Conservation (phyloP, 192 early-diverging fungal species). For the Haplosporangium gracile region DNA sequence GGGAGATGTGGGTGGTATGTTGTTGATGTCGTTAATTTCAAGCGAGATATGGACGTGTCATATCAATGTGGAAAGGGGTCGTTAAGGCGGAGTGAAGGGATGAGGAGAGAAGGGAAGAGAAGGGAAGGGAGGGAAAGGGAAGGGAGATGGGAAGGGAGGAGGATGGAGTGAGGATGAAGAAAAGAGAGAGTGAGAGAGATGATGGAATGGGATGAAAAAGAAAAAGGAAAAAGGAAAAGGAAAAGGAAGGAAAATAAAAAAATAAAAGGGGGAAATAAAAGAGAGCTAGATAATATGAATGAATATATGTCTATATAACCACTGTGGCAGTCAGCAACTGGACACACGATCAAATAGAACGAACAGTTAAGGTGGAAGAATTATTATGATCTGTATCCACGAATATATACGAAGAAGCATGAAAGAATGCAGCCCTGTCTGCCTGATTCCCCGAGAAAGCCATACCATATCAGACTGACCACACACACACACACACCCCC, state of each 20-base stretch:
- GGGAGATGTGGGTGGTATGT: background rate
- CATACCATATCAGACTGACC: too few species aligned
- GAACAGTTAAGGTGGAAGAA: too few species aligned
- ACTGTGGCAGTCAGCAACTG: too few species aligned
- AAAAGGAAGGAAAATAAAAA: background rate
- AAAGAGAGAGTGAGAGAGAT: background rate
- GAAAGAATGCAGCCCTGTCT: too few species aligned
- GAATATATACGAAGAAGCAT: too few species aligned
- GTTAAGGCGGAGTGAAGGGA: slow-evolving; percentile 14
- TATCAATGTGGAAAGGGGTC: slow-evolving; percentile 54
- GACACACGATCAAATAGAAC: too few species aligned
- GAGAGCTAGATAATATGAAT: background rate
- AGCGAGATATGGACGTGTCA: slow-evolving; percentile 47
- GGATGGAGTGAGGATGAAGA: slow-evolving; percentile 1
- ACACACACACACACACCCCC: too few species aligned
- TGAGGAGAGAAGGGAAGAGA: background rate
- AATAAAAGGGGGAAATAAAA: background rate
- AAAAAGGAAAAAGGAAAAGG: slow-evolving; percentile 9
- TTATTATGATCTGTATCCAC: too few species aligned
- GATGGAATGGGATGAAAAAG: background rate
- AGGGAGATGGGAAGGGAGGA: background rate
- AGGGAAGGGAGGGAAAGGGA: slow-evolving; percentile 16
- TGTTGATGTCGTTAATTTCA: slow-evolving; percentile 6
- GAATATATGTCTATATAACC: background rate
- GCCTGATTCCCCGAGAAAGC: too few species aligned